These are phyloP conservation scores for Setomelanomma holmii DNA, from an alignment of 2,329 filamentous ascomycete genomes.

Conservation along the genomic window DNA sequence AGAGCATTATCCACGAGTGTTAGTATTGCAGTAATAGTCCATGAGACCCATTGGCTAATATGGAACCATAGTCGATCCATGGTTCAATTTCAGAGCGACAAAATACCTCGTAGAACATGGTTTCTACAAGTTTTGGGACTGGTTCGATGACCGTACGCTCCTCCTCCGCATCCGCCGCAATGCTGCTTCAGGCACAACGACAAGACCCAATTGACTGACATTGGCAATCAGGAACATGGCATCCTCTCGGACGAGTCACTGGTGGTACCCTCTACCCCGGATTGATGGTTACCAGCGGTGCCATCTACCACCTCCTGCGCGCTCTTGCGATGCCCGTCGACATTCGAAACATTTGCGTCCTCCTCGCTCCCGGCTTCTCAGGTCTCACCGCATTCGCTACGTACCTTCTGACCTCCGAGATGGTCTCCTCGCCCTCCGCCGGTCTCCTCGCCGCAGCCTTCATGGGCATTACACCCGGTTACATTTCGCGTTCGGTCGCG, in stretches of 20 bases:
- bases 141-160: constrained; percentile 91
- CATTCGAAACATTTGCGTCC: constrained; percentile 97
- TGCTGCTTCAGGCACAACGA: not conserved
- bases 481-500: constrained; percentile 96
- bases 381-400: constrained; percentile 91
- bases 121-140: constrained; percentile 99
- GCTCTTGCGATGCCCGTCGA: constrained; percentile 91
- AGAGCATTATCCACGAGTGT: constrained; percentile 99
- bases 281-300: constrained; percentile 97
- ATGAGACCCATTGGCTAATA: constrained; percentile 33
- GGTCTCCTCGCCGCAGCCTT: constrained; percentile 93
- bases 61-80: constrained; percentile 81
- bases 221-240: constrained; percentile 78
- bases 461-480: constrained; percentile 97
- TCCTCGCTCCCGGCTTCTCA: constrained; percentile 93
- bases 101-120: constrained; percentile 97
- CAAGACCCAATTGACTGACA: constrained; percentile 19
- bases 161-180: constrained; percentile 10
- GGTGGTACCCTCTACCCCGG: constrained; percentile 98
- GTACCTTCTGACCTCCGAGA: constrained; percentile 95
- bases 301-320: constrained; percentile 92
- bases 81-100: constrained; percentile 99
- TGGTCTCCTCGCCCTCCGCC: constrained; percentile 93
- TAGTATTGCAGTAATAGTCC: constrained; percentile 53
- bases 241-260: constrained; percentile 96